Conservation (phyloP, 345 rosid genomes). For the Eucalyptus erythrocorys region DNA sequence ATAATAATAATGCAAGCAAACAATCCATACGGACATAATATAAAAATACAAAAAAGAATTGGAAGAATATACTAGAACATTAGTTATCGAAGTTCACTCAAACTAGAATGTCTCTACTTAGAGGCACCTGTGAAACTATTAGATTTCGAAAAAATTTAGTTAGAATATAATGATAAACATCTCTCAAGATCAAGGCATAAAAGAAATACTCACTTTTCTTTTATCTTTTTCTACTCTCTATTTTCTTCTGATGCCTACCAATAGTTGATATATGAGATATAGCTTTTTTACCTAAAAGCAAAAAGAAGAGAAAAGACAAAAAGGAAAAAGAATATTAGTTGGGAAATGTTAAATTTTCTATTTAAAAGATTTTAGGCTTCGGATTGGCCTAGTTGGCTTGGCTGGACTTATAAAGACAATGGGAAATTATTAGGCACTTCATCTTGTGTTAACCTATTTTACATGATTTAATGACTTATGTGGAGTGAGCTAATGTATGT, state of each 20-base stretch:
- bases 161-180: rapidly evolving
- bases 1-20: no score
- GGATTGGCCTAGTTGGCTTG: background rate
- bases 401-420: no score
- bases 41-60: rapidly evolving
- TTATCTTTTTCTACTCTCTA: no score
- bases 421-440: no score
- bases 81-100: rapidly evolving
- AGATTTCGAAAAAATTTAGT: no score
- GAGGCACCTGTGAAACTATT: rapidly evolving
- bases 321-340: rapidly evolving
- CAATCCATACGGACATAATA: rapidly evolving
- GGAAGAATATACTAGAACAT: no score
- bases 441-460: no score
- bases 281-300: no score
- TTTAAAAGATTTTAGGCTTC: background rate
- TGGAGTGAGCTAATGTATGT: background rate
- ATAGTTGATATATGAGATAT: rapidly evolving
- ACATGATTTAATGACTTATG: rapidly evolving
- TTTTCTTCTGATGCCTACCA: rapidly evolving
- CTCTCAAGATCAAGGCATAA: rapidly evolving
- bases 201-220: rapidly evolving
- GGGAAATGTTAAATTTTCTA: background rate
- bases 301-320: no score
- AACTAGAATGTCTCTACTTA: rapidly evolving